These are phyloP conservation scores for Diaporthe sp. DNA, from an alignment of 2,329 filamentous ascomycete genomes.

Conservation along the genomic window DNA sequence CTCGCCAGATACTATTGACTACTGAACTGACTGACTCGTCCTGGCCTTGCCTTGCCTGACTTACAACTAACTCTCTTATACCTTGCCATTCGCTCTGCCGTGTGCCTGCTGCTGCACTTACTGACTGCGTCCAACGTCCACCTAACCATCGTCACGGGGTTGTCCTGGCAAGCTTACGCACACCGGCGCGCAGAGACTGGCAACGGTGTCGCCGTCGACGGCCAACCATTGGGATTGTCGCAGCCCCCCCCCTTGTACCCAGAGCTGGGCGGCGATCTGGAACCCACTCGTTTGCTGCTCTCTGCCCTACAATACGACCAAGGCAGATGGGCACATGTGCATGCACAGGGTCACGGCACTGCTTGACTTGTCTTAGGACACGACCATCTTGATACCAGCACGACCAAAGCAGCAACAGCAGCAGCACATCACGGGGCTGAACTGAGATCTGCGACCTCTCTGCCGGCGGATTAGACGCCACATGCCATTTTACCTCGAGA, in stretches of 20 bases:
- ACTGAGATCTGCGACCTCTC: constrained; percentile 24
- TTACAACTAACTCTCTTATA: background rate
- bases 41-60: background rate
- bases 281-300: constrained; percentile 31
- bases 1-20: background rate
- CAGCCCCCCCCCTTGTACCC: constrained; percentile 31
- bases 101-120: background rate
- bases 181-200: constrained; percentile 2
- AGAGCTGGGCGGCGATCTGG: constrained; percentile 17
- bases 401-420: constrained; percentile 8
- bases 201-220: constrained; percentile 30
- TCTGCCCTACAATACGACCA: constrained; percentile 21
- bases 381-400: constrained; percentile 27
- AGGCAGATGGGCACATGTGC: constrained; percentile 28
- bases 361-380: constrained; percentile 26
- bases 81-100: constrained; percentile 8
- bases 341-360: constrained; percentile 33
- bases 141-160: constrained; percentile 28
- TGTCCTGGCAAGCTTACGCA: constrained; percentile 11
- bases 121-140: constrained; percentile 9
- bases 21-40: constrained; percentile 16
- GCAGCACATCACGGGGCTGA: constrained; percentile 18
- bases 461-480: constrained; percentile 22
- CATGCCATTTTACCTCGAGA: constrained; percentile 26
- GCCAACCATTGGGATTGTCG: constrained; percentile 16